Evolutionary conservation across 2,329 filamentous ascomycete genomes (phyloP).

Genomic region (Huntiella bhutanensis): DNA sequence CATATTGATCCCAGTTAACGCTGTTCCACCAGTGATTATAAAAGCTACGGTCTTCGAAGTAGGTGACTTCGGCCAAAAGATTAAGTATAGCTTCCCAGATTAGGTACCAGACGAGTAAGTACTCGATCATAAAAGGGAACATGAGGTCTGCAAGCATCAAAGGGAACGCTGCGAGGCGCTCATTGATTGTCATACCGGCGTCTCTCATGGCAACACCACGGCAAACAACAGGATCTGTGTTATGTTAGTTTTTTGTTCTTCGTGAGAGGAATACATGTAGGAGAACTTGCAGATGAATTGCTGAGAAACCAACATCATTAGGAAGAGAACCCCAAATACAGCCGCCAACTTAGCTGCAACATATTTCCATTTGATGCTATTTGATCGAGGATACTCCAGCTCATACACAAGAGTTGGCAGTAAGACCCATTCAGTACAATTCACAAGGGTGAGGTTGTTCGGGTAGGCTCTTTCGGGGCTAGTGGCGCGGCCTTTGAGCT

Average conservation of each 20-base stretch:
- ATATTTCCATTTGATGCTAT: conserved; percentile 54
- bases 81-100: conserved; percentile 66
- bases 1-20: conserved; percentile 56
- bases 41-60: conserved; percentile 60
- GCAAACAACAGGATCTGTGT: conserved; percentile 45
- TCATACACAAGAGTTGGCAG: conserved; percentile 66
- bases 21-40: conserved; percentile 47
- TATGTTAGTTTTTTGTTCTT: no score
- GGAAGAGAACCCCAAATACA: conserved; percentile 52
- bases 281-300: conserved; percentile 40
- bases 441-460: conserved; percentile 42
- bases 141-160: conserved; percentile 58
- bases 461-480: conserved; percentile 37
- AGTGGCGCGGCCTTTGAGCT: conserved; percentile 44
- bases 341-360: conserved; percentile 53
- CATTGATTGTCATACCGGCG: conserved; percentile 36
- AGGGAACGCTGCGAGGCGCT: conserved; percentile 49
- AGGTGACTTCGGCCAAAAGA: conserved; percentile 55
- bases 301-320: conserved; percentile 65
- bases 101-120: conserved; percentile 60
- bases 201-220: conserved; percentile 49
- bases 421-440: conserved; percentile 55
- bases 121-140: conserved; percentile 65
- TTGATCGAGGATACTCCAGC: conserved; percentile 51
- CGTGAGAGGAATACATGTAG: not conserved